A percentile compares a stretch with the other conserved stretches of the same genome.
Conservation (phyloP, 208 protist species). For the Hexamita inflata region DNA sequence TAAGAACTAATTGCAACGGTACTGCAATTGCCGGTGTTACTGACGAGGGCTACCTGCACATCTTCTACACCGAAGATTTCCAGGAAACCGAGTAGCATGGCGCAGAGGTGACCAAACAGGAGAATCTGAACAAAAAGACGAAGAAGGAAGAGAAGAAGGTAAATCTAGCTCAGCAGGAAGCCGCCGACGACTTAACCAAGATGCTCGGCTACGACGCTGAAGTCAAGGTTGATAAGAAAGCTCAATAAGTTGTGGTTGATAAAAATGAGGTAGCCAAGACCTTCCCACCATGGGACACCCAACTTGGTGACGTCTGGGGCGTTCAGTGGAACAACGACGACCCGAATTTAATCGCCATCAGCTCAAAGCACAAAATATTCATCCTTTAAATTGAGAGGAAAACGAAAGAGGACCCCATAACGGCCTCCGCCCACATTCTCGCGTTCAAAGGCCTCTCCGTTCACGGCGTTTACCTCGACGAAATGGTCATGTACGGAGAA, state of each 20-base stretch:
- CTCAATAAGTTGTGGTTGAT: background rate
- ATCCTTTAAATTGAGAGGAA: constrained; percentile 4
- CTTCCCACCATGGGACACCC: background rate
- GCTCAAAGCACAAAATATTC: constrained; percentile 16
- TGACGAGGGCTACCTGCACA: background rate
- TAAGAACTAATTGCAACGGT: constrained; percentile 16
- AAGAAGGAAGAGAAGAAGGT: background rate
- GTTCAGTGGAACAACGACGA: background rate
- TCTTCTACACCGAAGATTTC: constrained; percentile 5
- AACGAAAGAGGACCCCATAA: constrained; percentile 3
- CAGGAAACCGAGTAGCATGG: background rate
- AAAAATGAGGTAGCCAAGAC: background rate
- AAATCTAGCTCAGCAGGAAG: background rate
- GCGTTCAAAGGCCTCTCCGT: background rate
- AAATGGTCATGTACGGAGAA: background rate
- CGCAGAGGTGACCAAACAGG: no score
- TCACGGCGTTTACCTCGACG: background rate
- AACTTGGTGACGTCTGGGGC: constrained; percentile 12
- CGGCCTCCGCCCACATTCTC: constrained; percentile 7
- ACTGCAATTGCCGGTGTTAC: background rate
- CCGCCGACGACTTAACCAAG: background rate
- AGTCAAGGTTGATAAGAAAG: background rate
- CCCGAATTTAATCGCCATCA: background rate
- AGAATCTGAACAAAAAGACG: background rate
- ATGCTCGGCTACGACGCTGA: background rate